Conservation (phyloP, 2,329 filamentous ascomycete genomes). For the Arthrobotrys iridis region DNA sequence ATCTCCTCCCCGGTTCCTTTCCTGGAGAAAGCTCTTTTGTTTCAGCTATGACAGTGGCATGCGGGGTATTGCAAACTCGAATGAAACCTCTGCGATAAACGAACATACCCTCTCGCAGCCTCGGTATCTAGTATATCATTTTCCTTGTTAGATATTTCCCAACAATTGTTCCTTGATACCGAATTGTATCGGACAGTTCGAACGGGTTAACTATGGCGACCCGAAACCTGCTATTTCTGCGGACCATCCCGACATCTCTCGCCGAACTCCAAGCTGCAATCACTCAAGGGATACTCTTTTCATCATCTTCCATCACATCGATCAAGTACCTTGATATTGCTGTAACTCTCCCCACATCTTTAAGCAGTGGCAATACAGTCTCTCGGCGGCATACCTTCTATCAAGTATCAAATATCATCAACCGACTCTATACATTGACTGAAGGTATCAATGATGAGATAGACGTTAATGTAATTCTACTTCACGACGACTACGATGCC, state of each 20-base stretch:
- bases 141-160: no score
- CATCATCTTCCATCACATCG: constrained; percentile 46
- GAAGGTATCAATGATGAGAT: constrained; percentile 46
- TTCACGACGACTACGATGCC: constrained; percentile 38
- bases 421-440: constrained; percentile 39
- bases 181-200: no score
- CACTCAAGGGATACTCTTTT: constrained; percentile 45
- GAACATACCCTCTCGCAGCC: not conserved
- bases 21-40: not conserved
- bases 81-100: not conserved
- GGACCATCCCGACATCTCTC: constrained; percentile 40
- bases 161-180: no score
- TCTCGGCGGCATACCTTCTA: constrained; percentile 42
- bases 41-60: constrained; percentile 26
- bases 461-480: constrained; percentile 45
- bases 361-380: not conserved
- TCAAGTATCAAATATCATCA: constrained; percentile 36
- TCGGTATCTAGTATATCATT: not conserved
- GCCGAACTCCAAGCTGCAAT: constrained; percentile 41
- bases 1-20: constrained; percentile 23
- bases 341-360: constrained; percentile 22
- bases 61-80: constrained; percentile 22
- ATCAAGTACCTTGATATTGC: constrained; percentile 50
- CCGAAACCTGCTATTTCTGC: constrained; percentile 37
- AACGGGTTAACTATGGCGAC: constrained; percentile 35